These are phyloP conservation scores for Neurospora terricola DNA, from an alignment of 495 filamentous ascomycete species.

Conservation along the genomic window DNA sequence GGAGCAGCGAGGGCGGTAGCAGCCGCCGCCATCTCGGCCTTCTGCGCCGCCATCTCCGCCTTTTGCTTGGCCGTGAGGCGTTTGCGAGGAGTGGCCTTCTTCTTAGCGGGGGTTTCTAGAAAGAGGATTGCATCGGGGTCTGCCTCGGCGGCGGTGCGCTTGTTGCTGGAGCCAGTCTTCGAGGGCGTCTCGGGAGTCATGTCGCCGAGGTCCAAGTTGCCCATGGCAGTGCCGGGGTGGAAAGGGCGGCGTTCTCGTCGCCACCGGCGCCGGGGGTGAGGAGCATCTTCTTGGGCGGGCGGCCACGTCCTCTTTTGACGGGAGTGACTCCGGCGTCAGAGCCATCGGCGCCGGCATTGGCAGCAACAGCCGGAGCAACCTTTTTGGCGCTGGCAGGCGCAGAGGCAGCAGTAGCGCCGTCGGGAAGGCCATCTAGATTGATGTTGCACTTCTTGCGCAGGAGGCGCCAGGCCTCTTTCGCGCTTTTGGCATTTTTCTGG, in stretches of 20 bases:
- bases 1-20: background rate
- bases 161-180: background rate
- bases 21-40: background rate
- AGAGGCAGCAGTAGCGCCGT: background rate
- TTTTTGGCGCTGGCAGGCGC: background rate
- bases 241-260: background rate
- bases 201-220: background rate
- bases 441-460: slow-evolving; percentile 1
- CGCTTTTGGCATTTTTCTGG: background rate
- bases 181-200: background rate
- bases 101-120: background rate
- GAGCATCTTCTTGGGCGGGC: background rate
- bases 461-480: slow-evolving; percentile 7
- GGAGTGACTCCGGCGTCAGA: no score
- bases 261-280: background rate
- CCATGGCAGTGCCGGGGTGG: background rate
- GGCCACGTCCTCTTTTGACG: background rate
- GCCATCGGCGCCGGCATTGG: no score
- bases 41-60: background rate
- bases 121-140: background rate
- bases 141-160: background rate
- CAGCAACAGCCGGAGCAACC: background rate
- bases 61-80: background rate
- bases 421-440: background rate
- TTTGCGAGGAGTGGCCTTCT: background rate